Conservation (phyloP, 495 filamentous ascomycete species). For the Penicillium dipodomyicola region DNA sequence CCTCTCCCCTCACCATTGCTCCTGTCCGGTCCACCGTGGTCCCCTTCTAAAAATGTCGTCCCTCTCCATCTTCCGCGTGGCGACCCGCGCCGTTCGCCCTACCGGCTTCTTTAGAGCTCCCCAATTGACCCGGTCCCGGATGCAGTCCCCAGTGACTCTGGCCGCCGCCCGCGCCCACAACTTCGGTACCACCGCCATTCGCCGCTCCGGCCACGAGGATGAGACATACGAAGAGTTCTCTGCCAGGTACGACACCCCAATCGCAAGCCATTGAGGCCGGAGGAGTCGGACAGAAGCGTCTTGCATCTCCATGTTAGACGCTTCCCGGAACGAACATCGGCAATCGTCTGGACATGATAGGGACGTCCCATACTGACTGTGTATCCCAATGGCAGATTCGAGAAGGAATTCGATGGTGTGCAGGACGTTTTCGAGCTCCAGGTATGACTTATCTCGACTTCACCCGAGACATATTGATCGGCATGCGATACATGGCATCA, state of each 20-base stretch:
- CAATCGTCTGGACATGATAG: constrained; percentile 6
- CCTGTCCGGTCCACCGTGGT: constrained; percentile 28
- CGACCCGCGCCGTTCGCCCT: constrained; percentile 64
- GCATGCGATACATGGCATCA: constrained; percentile 12
- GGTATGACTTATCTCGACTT: constrained; percentile 53
- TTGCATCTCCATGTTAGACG: constrained; percentile 8
- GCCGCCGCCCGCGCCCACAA: constrained; percentile 51
- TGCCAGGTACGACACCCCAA: constrained; percentile 70
- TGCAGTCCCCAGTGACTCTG: constrained; percentile 53
- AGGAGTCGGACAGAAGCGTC: constrained; percentile 5
- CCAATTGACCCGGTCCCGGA: constrained; percentile 58
- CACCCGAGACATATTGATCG: constrained; percentile 5
- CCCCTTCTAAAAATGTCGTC: constrained; percentile 56
- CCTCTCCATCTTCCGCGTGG: constrained; percentile 65
- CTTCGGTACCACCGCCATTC: constrained; percentile 68
- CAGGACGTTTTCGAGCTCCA: constrained; percentile 99
- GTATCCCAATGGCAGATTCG: constrained; percentile 65
- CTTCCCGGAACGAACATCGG: constrained; percentile 14
- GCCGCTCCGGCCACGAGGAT: constrained; percentile 66
- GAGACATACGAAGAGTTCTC: constrained; percentile 99
- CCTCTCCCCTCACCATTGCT: constrained; percentile 34
- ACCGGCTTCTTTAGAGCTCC: constrained; percentile 55
- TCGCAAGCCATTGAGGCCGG: constrained; percentile 31
- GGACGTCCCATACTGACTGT: constrained; percentile 21
- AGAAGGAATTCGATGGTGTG: constrained; percentile 97